A percentile compares a stretch with the other conserved stretches of the same genome.
phyloP scores from a whole-genome alignment of 257 asterid genomes.

The Osmanthus fragrans region DNA sequence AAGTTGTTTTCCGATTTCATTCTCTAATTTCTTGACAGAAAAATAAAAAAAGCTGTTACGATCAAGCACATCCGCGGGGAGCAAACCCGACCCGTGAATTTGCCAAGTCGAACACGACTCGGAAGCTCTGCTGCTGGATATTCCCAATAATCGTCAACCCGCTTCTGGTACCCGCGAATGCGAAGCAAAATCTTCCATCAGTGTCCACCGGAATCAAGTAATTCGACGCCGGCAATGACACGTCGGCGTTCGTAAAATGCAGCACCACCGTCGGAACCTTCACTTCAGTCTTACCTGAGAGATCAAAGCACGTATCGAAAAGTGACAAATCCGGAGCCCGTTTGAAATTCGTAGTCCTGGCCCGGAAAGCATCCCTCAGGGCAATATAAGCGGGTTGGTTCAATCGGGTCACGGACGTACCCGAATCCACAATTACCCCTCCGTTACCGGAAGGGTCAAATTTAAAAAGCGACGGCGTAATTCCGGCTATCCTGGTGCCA shows the following conservation, averaged over 20 bases:
- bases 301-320: slow-evolving; percentile 85
- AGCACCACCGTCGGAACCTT: slow-evolving; percentile 83
- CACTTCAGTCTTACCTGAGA: slow-evolving; percentile 70
- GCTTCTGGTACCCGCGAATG: slow-evolving; percentile 60
- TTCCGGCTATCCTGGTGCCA: slow-evolving; percentile 52
- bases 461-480: slow-evolving; percentile 52
- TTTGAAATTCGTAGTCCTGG: slow-evolving; percentile 52
- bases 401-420: slow-evolving; percentile 79
- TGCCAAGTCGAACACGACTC: background rate
- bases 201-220: slow-evolving; percentile 83
- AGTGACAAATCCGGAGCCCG: slow-evolving; percentile 52
- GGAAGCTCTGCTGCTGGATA: background rate
- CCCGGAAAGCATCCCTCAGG: slow-evolving; percentile 61
- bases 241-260: slow-evolving; percentile 74
- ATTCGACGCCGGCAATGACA: slow-evolving; percentile 84
- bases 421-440: slow-evolving; percentile 84
- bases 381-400: slow-evolving; percentile 72
- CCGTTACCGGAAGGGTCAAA: slow-evolving; percentile 60
- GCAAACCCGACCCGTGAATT: background rate
- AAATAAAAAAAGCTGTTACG: too few species aligned
- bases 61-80: background rate
- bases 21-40: too few species aligned
- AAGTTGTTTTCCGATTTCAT: too few species aligned
- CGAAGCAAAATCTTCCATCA: slow-evolving; percentile 76
- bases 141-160: background rate